Evolutionary conservation across 83 land plant genomes (phyloP).

Genomic region (Thuja plicata): DNA sequence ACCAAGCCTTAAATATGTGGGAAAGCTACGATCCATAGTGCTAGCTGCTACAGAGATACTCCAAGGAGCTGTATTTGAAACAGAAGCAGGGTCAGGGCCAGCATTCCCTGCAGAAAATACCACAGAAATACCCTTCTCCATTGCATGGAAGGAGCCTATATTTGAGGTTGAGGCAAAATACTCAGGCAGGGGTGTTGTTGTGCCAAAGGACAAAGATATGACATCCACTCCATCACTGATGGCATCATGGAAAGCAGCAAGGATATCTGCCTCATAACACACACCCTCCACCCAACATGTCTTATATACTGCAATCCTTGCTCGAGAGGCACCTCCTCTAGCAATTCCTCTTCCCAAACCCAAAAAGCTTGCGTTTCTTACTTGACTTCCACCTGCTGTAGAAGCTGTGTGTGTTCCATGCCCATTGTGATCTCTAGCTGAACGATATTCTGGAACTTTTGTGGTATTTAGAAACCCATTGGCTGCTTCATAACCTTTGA

Average conservation of each 20-base stretch:
- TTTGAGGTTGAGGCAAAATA: constrained; percentile 32
- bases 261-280: constrained; percentile 56
- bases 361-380: constrained; percentile 22
- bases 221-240: constrained; percentile 61
- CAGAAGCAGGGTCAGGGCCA: constrained; percentile 38
- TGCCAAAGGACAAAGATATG: constrained; percentile 54
- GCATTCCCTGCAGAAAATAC: constrained; percentile 58
- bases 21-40: constrained; percentile 43
- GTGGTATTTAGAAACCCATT: constrained; percentile 25
- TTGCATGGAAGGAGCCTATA: constrained; percentile 68
- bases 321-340: constrained; percentile 62
- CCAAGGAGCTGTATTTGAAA: constrained; percentile 54
- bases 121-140: constrained; percentile 42
- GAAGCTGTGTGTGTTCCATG: constrained; percentile 78
- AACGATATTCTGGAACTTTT: constrained; percentile 24
- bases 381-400: constrained; percentile 46
- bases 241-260: constrained; percentile 72
- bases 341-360: constrained; percentile 55
- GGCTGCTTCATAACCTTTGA: constrained; percentile 31
- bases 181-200: constrained; percentile 26
- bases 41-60: constrained; percentile 43
- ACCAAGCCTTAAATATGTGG: constrained; percentile 27
- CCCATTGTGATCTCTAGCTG: constrained; percentile 53
- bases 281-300: constrained; percentile 47
- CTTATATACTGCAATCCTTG: constrained; percentile 67